Conservation (phyloP, 1,284 basidiomycete species). For the Wallemia ichthyophaga region DNA sequence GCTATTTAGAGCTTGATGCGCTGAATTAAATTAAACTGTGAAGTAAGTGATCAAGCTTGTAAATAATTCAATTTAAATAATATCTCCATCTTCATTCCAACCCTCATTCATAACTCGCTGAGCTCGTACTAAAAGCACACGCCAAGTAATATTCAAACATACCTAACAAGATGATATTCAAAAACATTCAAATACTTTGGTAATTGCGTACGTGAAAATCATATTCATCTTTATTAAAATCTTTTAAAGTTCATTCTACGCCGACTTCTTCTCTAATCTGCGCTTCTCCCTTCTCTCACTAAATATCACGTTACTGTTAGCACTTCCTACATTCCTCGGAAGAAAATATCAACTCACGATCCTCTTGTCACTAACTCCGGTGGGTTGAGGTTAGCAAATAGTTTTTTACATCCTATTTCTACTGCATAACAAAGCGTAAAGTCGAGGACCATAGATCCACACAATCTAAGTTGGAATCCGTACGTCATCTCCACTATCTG, state of each 20-base stretch:
- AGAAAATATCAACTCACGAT: background rate
- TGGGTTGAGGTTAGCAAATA: slow-evolving; percentile 71
- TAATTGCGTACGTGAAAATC: too few relatives aligned
- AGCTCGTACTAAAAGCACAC: background rate
- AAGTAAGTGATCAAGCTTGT: background rate
- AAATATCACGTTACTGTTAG: background rate
- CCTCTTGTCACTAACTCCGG: slow-evolving; percentile 56
- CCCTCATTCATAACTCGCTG: background rate
- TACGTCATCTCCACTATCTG: slow-evolving; percentile 76
- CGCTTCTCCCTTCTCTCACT: background rate
- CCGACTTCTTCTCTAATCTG: background rate
- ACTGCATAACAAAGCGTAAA: slow-evolving; percentile 64
- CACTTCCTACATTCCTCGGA: too few relatives aligned
- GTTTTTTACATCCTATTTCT: slow-evolving; percentile 47
- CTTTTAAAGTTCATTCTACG: background rate
- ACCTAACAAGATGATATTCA: background rate
- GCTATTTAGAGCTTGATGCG: too few relatives aligned
- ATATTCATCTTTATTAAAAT: background rate
- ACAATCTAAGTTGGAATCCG: slow-evolving; percentile 43
- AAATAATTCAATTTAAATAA: background rate
- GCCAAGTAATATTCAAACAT: background rate
- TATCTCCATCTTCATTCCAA: background rate
- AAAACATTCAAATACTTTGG: too few relatives aligned
- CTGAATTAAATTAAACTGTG: background rate
- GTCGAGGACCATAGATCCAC: slow-evolving; percentile 52